Conservation (phyloP, 2,329 filamentous ascomycete genomes). For the Didymella keratinophila region DNA sequence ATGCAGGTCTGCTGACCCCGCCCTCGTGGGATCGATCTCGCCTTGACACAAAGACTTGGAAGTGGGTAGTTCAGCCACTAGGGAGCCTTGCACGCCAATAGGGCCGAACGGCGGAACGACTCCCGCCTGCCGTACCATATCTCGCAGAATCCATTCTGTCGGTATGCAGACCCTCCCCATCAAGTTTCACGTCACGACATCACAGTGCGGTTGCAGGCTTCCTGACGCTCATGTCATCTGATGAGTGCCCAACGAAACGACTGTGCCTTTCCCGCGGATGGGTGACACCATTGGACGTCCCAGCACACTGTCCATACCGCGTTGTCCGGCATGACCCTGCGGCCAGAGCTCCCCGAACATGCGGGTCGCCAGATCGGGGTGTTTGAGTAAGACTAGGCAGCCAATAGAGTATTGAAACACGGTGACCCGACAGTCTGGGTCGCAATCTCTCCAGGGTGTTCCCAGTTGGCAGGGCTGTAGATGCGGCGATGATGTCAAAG, state of each 20-base stretch:
- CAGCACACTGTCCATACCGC: conserved; percentile 18
- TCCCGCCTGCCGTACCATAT: conserved; percentile 15
- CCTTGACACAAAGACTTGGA: background rate
- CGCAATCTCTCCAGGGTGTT: background rate
- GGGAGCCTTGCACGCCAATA: conserved; percentile 14
- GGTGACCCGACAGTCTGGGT: conserved; percentile 16
- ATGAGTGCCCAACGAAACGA: background rate
- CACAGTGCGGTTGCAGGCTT: conserved; percentile 7
- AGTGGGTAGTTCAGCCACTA: conserved; percentile 17
- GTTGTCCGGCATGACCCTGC: conserved; percentile 21
- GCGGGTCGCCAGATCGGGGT: conserved; percentile 19
- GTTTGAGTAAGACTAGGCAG: conserved; percentile 3
- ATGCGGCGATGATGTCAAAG: conserved; percentile 14
- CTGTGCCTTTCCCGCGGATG: conserved; percentile 2
- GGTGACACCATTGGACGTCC: conserved; percentile 10
- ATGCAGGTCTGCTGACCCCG: conserved; percentile 23
- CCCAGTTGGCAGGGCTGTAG: conserved; percentile 12
- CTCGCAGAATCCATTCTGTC: conserved; percentile 6
- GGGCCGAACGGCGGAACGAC: conserved; percentile 20
- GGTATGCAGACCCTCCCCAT: background rate
- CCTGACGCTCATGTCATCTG: background rate
- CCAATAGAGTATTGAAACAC: conserved; percentile 5
- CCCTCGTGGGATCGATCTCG: conserved; percentile 12
- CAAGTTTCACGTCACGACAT: conserved; percentile 2
- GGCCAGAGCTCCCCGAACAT: conserved; percentile 19